These are phyloP conservation scores for Castanospermum australe DNA, from an alignment of 306 rosid genomes.

Conservation along the genomic window DNA sequence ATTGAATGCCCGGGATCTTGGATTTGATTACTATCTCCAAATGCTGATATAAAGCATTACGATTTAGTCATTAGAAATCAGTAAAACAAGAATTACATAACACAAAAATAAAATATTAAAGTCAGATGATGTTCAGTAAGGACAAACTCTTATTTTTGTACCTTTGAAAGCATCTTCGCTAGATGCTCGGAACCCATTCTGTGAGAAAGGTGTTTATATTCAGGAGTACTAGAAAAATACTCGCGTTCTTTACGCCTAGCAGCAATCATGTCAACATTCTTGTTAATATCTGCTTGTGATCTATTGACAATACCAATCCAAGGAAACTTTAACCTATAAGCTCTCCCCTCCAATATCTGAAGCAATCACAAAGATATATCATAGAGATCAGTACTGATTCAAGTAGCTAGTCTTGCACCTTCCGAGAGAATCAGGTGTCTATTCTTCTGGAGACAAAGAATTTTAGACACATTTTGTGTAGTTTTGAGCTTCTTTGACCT, in stretches of 20 bases:
- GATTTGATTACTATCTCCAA: conserved; percentile 96
- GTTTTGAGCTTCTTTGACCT: neutral
- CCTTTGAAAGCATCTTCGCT: conserved; percentile 92
- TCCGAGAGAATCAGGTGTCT: neutral
- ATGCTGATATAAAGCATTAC: conserved; percentile 60
- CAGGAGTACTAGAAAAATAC: conserved; percentile 75
- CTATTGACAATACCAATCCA: conserved; percentile 97
- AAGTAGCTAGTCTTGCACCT: neutral
- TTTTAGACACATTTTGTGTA: neutral
- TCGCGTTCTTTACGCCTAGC: conserved; percentile 93
- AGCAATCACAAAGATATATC: conserved; percentile 9
- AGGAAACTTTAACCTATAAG: conserved; percentile 80
- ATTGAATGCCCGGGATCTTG: conserved; percentile 89
- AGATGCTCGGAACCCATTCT: conserved; percentile 98
- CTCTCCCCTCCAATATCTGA: conserved; percentile 82
- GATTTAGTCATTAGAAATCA: conserved; percentile 8
- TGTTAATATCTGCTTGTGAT: conserved; percentile 88
- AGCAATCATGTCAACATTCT: conserved; percentile 97
- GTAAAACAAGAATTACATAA: neutral
- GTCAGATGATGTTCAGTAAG: neutral
- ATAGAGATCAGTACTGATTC: neutral
- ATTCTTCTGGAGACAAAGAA: neutral
- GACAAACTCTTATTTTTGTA: conserved; percentile 24
- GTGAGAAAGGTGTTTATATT: conserved; percentile 83
- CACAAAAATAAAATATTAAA: neutral